phyloP scores from a whole-genome alignment of 768 basidiomycete species.

The Termitomyces sp. region DNA sequence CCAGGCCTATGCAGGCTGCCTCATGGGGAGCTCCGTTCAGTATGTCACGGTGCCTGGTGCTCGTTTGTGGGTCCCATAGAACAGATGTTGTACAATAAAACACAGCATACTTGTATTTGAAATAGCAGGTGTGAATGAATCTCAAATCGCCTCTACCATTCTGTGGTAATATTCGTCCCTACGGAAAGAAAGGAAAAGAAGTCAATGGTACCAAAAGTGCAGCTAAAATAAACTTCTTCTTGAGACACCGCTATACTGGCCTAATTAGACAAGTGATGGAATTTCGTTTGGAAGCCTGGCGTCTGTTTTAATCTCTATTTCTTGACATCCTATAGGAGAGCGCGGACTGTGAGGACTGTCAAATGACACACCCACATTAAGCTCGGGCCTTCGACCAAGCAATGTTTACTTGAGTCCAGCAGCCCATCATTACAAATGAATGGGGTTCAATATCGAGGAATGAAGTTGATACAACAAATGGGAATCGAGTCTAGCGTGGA shows the following conservation, averaged over 20 bases:
- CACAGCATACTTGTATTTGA: not conserved
- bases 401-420: not conserved
- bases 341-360: not conserved
- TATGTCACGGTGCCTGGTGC: not conserved
- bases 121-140: not conserved
- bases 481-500: not conserved
- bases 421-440: not conserved
- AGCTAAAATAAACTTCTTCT: not conserved
- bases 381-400: not conserved
- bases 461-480: constrained; percentile 1
- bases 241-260: not conserved
- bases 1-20: not conserved
- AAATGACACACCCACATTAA: not conserved
- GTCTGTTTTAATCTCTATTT: not conserved
- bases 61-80: not conserved
- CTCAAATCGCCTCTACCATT: not conserved
- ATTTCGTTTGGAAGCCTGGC: constrained; percentile 5
- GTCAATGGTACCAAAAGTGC: not conserved
- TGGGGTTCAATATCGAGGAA: not conserved
- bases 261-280: not conserved
- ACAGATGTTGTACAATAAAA: not conserved
- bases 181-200: not conserved
- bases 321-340: not conserved
- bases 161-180: not conserved
- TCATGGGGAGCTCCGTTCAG: not conserved